Evolutionary conservation across 23 red algal species (phyloP), one percentile per base, ranked within the genome.

Genomic region (Chondrus crispus): DNA sequence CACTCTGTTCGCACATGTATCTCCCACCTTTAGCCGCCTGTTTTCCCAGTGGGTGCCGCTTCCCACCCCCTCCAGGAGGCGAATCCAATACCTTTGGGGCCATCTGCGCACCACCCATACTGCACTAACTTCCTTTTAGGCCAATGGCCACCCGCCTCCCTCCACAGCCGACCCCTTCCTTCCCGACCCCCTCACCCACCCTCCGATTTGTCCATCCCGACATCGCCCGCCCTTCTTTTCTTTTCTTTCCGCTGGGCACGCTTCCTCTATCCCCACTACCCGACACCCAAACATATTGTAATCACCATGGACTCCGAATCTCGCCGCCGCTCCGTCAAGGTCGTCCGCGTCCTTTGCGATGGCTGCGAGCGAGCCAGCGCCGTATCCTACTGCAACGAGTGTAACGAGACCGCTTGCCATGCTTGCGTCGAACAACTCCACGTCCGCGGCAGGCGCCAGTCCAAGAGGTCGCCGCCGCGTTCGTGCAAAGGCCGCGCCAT

Each of bases 291-390:
- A 9, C 46, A 6, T 42, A 16, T 30, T 4, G 43, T 9, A 5
- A 7, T 29, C 74, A 6, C 13, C 13, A 87, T 87, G 84, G 84
- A 87, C 32, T 68, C 22, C 18, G 37, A 42, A 42, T n/a, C 66
- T 7, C 62, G 32, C 24, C 66, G 84, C 19, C 84, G 57, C 9
- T 18, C 38, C 39, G 42, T 87, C 40, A 62, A 73, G 26, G n/a
- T 66, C 46, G 13, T 87, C 37, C 84, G 84, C 20, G 68, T 87
- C 41, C 84, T 87, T 10, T 87, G 84, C 46, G 84, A 87, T 3
- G 84, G 66, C 62, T 87, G 84, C 24, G 84, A 87, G 29, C 84
- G 84, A 26, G 84, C 84, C 46, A 40, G 28, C 46, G 84, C 84
- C 45, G 12, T 48, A 8, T 22, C 10, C 43, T 87, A 51, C 44